Conservation (phyloP, 441 rosid species). For the Gossypium davidsonii region DNA sequence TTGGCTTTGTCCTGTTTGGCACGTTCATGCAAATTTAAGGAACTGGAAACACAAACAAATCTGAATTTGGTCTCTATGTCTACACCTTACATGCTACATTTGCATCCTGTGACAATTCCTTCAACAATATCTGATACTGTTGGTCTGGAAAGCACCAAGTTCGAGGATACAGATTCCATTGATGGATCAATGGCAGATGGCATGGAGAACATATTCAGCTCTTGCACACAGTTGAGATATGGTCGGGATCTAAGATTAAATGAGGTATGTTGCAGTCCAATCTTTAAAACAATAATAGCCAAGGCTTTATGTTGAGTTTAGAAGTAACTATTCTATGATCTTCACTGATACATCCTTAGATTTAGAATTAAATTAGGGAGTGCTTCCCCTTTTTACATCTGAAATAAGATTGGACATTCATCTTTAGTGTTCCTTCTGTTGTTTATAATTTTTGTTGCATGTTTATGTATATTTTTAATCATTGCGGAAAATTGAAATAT, state of each 20-base stretch:
- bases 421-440: too few relatives aligned
- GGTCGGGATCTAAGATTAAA: slow-evolving; percentile 94
- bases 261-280: slow-evolving; percentile 51
- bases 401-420: too few relatives aligned
- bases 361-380: not conserved
- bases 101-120: slow-evolving; percentile 92
- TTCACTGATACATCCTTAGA: not conserved
- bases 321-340: slow-evolving; percentile 5
- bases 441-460: too few relatives aligned
- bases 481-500: not conserved
- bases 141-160: slow-evolving; percentile 61
- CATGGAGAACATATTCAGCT: slow-evolving; percentile 96
- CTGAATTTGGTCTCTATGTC: slow-evolving; percentile 69
- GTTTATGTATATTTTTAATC: too few relatives aligned
- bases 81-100: slow-evolving; percentile 92
- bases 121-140: slow-evolving; percentile 64
- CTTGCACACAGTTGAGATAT: slow-evolving; percentile 75
- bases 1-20: slow-evolving; percentile 65
- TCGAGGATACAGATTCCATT: slow-evolving; percentile 73
- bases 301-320: slow-evolving; percentile 7
- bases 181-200: slow-evolving; percentile 87
- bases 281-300: slow-evolving; percentile 3
- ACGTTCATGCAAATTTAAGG: slow-evolving; percentile 47
- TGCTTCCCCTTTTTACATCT: not conserved
- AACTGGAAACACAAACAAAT: slow-evolving; percentile 53